Base-by-base conservation (phyloP, 371 early-diverging fungal genomes). In the Mucor circinelloides region DNA sequence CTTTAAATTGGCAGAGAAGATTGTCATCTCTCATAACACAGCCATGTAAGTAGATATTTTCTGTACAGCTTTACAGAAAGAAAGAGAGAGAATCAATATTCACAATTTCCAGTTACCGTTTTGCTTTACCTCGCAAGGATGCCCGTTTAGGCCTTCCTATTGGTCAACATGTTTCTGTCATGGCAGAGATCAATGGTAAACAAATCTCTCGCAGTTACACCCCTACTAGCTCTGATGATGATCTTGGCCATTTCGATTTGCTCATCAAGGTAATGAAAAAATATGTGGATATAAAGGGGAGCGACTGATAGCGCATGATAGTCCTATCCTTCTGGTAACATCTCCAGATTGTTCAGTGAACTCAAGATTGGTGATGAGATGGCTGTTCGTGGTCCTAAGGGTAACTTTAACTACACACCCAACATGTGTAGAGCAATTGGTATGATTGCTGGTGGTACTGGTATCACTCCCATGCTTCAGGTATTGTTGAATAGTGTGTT, bases 371-470 rank as follows among this genome's bases (percentile, higher is more conserved):
- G 95, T 27, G 92, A 96, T 58, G 74, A 76, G 25, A 83, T 96
- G 62, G 78, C 85, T 54, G 89, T 94, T 19, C 85, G 89, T 64
- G 97, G 97, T 1, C 97, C 97, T 15, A 95, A 94, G 77, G 97
- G 97, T 23, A 84, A 86, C 58, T 96, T 96, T 81, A 83, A 72
- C 65, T 96, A 96, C 80, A 79, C 76, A 30, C 88, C 93, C 44
- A 94, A 94, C 74, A 87, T 93, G 85, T 84, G 86, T 59, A 83
- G 87, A 32, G 83, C 81, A 10, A 79, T 98, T 32, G 94, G 95
- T 59, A 97, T 99, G 97, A 90, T 98, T 76, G 93, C 94, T 57
- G 96, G 95, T 67, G 94, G 94, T 67, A 91, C 95, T 60, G 96
- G 97, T 58, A 94, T 97, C 72, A 97, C 97, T 0, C 97, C 97